Evolutionary conservation across 208 protist genomes (phyloP).

Genomic region (Entamoeba invadens): DNA sequence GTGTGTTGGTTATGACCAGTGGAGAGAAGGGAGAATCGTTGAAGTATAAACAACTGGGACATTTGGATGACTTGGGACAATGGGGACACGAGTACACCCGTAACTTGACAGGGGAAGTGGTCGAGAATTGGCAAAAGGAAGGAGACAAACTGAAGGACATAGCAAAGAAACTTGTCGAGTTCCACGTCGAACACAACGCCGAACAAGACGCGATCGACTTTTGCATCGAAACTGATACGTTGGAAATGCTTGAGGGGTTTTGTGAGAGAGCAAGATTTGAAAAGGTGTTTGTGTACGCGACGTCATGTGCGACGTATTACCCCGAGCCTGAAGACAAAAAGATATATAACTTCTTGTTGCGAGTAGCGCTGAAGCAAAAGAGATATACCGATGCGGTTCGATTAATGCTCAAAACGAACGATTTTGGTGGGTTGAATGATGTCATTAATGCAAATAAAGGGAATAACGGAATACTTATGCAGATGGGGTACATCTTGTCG

Average conservation of each 20-base stretch:
- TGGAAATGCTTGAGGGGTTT: neutral
- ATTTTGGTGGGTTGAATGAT: constrained; percentile 48
- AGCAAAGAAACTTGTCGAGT: constrained; percentile 38
- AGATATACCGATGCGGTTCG: constrained; percentile 64
- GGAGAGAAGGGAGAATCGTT: constrained; percentile 53
- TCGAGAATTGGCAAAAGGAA: constrained; percentile 52
- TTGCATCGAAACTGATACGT: constrained; percentile 50
- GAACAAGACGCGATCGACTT: constrained; percentile 92
- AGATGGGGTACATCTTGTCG: neutral
- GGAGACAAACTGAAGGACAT: constrained; percentile 16
- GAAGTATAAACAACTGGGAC: constrained; percentile 78
- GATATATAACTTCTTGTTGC: constrained; percentile 62
- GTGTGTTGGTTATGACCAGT: constrained; percentile 88
- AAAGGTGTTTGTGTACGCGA: constrained; percentile 7
- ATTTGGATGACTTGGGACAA: constrained; percentile 63
- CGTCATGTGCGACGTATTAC: constrained; percentile 52
- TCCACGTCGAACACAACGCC: constrained; percentile 72
- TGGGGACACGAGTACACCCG: constrained; percentile 98
- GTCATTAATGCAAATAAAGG: constrained; percentile 58
- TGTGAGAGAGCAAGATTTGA: neutral
- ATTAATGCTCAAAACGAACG: constrained; percentile 61
- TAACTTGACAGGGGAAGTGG: constrained; percentile 69
- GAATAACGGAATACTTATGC: constrained; percentile 18
- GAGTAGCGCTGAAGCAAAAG: constrained; percentile 68
- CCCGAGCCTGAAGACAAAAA: constrained; percentile 72